Conservation (phyloP, 345 rosid species). For the Acer campestre region DNA sequence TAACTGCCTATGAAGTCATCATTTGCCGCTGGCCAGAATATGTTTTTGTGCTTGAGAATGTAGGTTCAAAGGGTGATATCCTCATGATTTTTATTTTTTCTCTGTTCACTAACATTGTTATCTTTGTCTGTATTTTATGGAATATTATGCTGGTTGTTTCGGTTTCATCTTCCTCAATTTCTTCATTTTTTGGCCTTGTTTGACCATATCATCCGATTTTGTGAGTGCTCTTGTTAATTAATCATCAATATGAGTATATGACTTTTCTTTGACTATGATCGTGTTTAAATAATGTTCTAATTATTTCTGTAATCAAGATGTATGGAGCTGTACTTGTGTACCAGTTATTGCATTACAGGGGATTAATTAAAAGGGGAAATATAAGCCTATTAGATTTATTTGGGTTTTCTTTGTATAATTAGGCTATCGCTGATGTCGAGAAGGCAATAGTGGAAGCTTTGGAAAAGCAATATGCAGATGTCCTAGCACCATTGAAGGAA, state of each 20-base stretch:
- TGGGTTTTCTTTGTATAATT: slow-evolving; percentile 17
- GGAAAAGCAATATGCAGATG: slow-evolving; percentile 95
- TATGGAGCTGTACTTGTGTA: background rate
- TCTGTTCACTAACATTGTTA: background rate
- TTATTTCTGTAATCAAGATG: background rate
- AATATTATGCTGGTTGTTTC: background rate
- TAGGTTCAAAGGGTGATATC: slow-evolving; percentile 38
- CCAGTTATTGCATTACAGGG: background rate
- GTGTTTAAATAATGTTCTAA: background rate
- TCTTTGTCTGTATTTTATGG: background rate
- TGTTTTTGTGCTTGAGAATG: slow-evolving; percentile 86
- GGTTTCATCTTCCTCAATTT: background rate
- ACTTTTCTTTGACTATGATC: background rate
- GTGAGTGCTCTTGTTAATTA: background rate
- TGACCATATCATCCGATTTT: background rate
- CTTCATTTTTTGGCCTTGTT: background rate
- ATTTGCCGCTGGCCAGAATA: slow-evolving; percentile 98
- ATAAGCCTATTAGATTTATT: background rate
- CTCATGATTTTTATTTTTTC: background rate
- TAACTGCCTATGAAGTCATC: slow-evolving; percentile 80
- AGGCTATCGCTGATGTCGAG: slow-evolving; percentile 98
- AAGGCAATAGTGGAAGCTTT: slow-evolving; percentile 89
- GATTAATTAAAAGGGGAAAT: background rate
- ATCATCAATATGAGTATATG: background rate
- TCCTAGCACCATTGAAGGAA: slow-evolving; percentile 86